Base-by-base conservation (phyloP, 2,329 filamentous ascomycete genomes). In the Cercospora sesami region DNA sequence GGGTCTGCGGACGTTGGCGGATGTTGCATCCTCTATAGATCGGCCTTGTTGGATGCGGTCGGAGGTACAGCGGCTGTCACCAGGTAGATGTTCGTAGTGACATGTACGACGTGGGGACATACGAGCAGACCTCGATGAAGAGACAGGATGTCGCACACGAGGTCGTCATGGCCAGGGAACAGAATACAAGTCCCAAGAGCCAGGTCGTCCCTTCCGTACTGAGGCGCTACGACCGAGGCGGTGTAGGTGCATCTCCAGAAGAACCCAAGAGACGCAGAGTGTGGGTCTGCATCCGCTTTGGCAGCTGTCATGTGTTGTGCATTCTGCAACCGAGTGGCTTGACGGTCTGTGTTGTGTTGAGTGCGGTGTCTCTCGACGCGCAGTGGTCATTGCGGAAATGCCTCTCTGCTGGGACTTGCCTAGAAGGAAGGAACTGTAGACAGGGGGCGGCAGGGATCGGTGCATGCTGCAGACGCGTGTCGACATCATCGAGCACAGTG, bases 281-380 rank as follows among this genome's bases (percentile, higher is more conserved):
- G 16, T 42, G 36, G 36, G 36, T 42, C 36, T 42, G 16, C 36
- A 42, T 60, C 57, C 64, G 57, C 59, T 68, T 69, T 67, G 67
- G 65, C 69, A 71, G 45, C 69, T 71, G 69, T 71, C 69, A 71
- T 59, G 63, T 68, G 59, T 51, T 26, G 62, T 36, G 39, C 31
- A 51, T 63, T 30, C 26, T 28, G 63, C 53, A 59, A 16, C 33
- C 30, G 21, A 39, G 39, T 63, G 60, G 45, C 42, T 8, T 36
- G 42, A 14, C 18, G 10, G 33, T 39, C 14, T 39, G 33, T 39
- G 33, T 39, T 39, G 33, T 39, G 33, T 39, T 39, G 33, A 39
- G 33, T 39, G 14, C 36, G 36, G 36, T 42, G 36, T 42, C 36
- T n/a, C 36, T 21, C 58, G 39, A 36, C 30, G 59, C 59, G 33